phyloP scores from a whole-genome alignment of 192 early-diverging fungal genomes.

The Coemansia sp. region DNA sequence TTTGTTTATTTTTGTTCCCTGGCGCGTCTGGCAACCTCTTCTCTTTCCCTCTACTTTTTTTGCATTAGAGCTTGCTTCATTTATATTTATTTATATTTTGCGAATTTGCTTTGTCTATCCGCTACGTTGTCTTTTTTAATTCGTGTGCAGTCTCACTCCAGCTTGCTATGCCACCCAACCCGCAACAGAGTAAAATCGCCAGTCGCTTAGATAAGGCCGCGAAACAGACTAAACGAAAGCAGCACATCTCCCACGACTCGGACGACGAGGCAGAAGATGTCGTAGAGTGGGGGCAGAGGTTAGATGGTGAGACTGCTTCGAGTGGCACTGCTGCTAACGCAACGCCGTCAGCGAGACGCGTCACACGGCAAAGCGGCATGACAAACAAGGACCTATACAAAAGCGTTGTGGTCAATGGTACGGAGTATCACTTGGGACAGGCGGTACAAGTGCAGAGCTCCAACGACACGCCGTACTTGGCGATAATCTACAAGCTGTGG shows the following conservation, averaged over 20 bases:
- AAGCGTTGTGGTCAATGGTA: constrained; percentile 52
- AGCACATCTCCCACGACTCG: constrained; percentile 14
- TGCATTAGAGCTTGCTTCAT: not conserved
- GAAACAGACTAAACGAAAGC: constrained; percentile 21
- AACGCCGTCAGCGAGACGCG: constrained; percentile 45
- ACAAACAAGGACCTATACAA: constrained; percentile 57
- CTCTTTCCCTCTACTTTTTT: not conserved
- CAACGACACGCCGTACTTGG: constrained; percentile 52
- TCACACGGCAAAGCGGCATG: constrained; percentile 61
- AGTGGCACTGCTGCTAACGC: not conserved
- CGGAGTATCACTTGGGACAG: constrained; percentile 49
- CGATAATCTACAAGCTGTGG: constrained; percentile 60
- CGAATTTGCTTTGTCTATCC: not conserved
- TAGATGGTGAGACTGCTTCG: constrained; percentile 5
- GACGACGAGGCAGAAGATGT: constrained; percentile 24
- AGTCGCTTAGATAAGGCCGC: constrained; percentile 38
- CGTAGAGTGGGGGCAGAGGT: constrained; percentile 42
- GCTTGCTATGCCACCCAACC: constrained; percentile 13
- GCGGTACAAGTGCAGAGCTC: constrained; percentile 39
- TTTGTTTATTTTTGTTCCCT: constrained; percentile 8
- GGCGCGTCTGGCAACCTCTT: not conserved
- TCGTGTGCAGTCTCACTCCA: not conserved
- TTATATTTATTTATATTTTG: not conserved
- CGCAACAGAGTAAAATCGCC: constrained; percentile 36
- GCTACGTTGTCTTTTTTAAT: not conserved